Base-by-base conservation (phyloP, 176 grass and related monocot genomes). In the Zoysia japonica region DNA sequence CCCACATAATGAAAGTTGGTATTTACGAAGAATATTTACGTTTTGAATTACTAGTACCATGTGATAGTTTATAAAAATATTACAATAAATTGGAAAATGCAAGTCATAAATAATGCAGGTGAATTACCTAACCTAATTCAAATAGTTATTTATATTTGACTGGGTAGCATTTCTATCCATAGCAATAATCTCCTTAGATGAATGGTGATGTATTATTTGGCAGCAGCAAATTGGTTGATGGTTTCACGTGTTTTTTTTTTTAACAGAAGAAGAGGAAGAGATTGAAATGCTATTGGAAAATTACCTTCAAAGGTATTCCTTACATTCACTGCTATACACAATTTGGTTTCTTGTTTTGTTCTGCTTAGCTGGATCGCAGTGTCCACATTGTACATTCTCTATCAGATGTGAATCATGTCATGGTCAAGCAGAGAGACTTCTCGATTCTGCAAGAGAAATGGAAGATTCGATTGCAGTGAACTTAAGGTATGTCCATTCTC, bases 261-360 rank as follows among this genome's bases (percentile, higher is more conserved):
- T 55, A 82, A 80, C 84, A 98, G 96, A 98, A 84, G 96, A 98
- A 79, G 96, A 98, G 86, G 96, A 98, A 82, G 96, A 98, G 81
- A 98, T 98, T 82, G 96, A 98, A 85, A 98, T 98, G 96, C 82
- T 98, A 49, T 76, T 98, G 72, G 96, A 98, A 87, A 98, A 92
- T 81, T 98, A 98, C 81, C 92, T 98, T 76, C 92, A 94, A 74
- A 92, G 96, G 96, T 98, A 89, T 74, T 60, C 17, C 72, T 19
- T 40, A 43, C 17, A 67, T 67, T 78, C 17, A 11, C 43, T 68
- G 65, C 50, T 9, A 52, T 61, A 75, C 61, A 68, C n/a, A 73
- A 49, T 78, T 78, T 20, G 49, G 9, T 67, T 75, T 74, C 45
- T 76, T 79, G 5, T 86, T 72, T 63, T 15, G 28, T 68, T 49